Base-by-base conservation (phyloP, 108 stramenopile genomes). In the Aurantiochytrium sp. region DNA sequence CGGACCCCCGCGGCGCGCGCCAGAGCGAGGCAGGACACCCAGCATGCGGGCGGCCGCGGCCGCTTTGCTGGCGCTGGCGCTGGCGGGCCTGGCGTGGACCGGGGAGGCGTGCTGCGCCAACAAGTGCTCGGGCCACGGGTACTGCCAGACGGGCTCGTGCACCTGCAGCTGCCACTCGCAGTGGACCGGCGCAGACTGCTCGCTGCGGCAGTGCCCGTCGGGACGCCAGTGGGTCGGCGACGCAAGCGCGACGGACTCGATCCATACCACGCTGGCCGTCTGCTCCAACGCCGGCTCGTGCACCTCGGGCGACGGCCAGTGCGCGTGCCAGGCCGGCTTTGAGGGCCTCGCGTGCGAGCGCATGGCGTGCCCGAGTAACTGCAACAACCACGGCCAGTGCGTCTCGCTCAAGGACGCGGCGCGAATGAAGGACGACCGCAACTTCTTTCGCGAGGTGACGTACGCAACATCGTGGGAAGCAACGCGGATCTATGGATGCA, bases 211-310 rank as follows among this genome's bases (percentile, higher is more conserved):
- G 1, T 88, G 88, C 2, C 88, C 88, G 15, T 21, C 22, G 8
- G 88, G 88, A 21, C 27, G 41, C 3, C 55, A 65, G 4, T 87
- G 87, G 87, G 55, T 87, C 45, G 87, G 55, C 37, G 87, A 87
- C 19, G 55, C 87, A 48, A 81, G 27, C 27, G 73, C 73, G 0
- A 81, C 73, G 19, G 86, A 91, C 85, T 50, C 52, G 52, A 90
- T 91, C 15, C 93, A 94, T 48, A n/a, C 12, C 34, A 68, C 55
- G 10, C 24, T 52, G 6, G 89, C 55, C 12, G 89, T 89, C 54
- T 93, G 93, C 55, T 92, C 91, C 6, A 93, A 93, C 86, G 86
- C 89, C 4, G 93, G 93, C 42, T 45, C 53, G 12, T 93, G 93
- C 73, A 54, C 91, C 85, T 37, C 85, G 5, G n/a, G 31, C 24